Base-by-base conservation (phyloP, 371 early-diverging fungal species). In the Apophysomyces sp. region DNA sequence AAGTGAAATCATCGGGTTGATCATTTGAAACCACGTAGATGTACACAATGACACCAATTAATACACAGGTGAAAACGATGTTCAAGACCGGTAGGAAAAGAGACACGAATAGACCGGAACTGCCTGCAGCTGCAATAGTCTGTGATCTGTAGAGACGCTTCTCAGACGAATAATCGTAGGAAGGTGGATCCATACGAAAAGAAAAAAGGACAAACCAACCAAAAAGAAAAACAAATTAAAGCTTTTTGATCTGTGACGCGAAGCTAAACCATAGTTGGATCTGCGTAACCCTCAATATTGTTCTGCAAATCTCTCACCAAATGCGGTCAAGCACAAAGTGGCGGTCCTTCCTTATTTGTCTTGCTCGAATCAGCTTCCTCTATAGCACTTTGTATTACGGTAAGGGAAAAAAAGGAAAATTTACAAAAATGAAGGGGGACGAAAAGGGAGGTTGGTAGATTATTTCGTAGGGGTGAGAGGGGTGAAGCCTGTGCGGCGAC, bases 401-500 rank as follows among this genome's bases (percentile, higher is more conserved):
- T 18, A 44, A 21, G 24, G 6, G 9, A 44, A 21, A 44, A 21
- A 6, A 44, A 4, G 21, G 8, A 21, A 44, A 44, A 44, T 21
- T 44, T 44, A 44, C 49, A 44, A 44, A 44, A 44, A 6, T 44
- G 49, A 44, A 44, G 24, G 21, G 7, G 13, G 34, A 34, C 34
- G 34, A 34, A 34, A 34, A 16, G 49, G 49, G 49, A 44, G 26
- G 24, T 21, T 9, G 49, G 18, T 8, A 1, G 21, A 44, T 44
- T 44, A 44, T 44, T 21, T 44, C 9, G 49, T 44, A 44, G 49
- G 49, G 49, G 49, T 44, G 24, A 44, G 49, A 16, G 49, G 49
- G 49, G 49, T 44, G 49, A 44, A 21, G 49, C 49, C 49, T 18
- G 49, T 53, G 26, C 69, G 69, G 44, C 62, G 53, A 59, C 52